A percentile compares a stretch with the other conserved stretches of the same genome.
These are phyloP conservation scores for Fusarium udum DNA, from an alignment of 2,329 filamentous ascomycete genomes.

Conservation along the genomic window DNA sequence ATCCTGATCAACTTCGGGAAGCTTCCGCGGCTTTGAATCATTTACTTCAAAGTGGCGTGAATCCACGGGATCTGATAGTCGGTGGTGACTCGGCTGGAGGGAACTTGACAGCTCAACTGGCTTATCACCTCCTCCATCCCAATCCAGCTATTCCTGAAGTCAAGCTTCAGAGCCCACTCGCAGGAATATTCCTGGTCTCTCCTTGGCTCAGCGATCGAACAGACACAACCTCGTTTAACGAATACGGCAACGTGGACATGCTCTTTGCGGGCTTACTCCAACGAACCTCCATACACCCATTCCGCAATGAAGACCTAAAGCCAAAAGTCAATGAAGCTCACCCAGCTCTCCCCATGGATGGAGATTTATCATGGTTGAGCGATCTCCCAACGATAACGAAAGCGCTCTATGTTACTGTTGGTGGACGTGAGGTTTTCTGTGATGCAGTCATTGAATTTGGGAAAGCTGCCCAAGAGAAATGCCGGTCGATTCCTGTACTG, in stretches of 20 bases:
- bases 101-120: neutral
- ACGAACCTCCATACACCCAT: neutral
- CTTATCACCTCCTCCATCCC: neutral
- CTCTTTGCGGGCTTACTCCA: neutral
- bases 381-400: neutral
- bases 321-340: neutral
- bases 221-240: accelerated
- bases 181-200: neutral
- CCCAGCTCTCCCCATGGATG: neutral
- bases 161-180: neutral
- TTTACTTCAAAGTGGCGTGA: neutral
- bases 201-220: neutral
- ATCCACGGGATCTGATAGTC: neutral
- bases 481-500: neutral
- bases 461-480: neutral
- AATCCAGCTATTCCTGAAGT: neutral
- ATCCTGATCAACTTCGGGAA: neutral
- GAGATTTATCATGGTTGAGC: neutral
- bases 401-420: neutral
- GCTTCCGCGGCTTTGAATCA: neutral
- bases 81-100: neutral
- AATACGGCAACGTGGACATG: neutral
- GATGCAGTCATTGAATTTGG: neutral
- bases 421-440: neutral
- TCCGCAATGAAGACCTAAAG: accelerated